Conservation (phyloP, 345 rosid species). For the Salix purpurea region DNA sequence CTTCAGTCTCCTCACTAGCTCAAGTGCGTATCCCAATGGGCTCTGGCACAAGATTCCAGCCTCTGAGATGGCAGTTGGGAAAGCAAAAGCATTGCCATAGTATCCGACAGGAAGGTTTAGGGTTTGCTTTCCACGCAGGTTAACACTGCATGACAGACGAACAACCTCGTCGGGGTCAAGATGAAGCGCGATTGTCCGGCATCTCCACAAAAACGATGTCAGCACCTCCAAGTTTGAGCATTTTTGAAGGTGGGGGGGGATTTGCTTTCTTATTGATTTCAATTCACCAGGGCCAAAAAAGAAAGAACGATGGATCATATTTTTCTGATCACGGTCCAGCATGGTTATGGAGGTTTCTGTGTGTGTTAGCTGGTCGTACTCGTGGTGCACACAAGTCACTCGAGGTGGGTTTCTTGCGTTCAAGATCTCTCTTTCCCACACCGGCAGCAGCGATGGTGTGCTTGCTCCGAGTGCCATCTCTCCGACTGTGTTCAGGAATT, state of each 20-base stretch:
- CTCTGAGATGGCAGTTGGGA: neutral
- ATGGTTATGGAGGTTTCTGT: neutral
- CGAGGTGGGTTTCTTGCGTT: conserved; percentile 7
- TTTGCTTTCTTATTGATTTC: neutral
- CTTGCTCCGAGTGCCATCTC: neutral
- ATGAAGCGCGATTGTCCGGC: conserved; percentile 18
- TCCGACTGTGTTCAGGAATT: neutral
- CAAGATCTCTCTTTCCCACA: conserved; percentile 12
- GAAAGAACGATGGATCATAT: neutral
- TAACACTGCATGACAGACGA: neutral
- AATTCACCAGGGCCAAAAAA: neutral
- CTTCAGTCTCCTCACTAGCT: conserved; percentile 7
- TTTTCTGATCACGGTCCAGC: too few relatives aligned
- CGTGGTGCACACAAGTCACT: neutral
- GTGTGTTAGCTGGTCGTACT: neutral
- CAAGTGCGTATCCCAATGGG: conserved; percentile 5
- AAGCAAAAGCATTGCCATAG: conserved; percentile 22
- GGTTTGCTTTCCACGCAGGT: neutral
- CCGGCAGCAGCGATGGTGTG: neutral
- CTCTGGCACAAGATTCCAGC: conserved; percentile 7
- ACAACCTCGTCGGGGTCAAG: conserved; percentile 13
- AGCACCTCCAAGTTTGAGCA: conserved; percentile 18
- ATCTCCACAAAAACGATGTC: conserved; percentile 25
- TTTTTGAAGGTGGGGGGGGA: conserved; percentile 3
- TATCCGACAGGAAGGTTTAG: conserved; percentile 10